Evolutionary conservation across 768 basidiomycete species (phyloP), one percentile per base, ranked within the genome.

Genomic region (Postia placenta): DNA sequence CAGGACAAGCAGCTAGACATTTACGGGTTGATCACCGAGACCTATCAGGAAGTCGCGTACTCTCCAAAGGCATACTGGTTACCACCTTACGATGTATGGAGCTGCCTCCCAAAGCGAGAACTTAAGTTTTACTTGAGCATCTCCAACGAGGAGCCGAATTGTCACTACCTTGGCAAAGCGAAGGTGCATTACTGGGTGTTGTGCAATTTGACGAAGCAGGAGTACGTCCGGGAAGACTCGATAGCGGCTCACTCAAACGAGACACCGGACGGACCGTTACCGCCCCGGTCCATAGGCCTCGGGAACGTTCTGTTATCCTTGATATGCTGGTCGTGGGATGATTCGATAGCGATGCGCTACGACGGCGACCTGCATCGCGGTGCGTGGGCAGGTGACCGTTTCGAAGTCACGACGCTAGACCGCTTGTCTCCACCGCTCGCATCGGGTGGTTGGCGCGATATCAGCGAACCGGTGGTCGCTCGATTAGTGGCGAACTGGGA

Each of bases 381-480:
- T 2, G 57, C 46, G 3, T 60, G 59, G 57, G 57, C 57, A 1
- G 59, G 59, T 2, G 52, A 60, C 44, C 49, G 57, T 9, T 58
- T 60, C 36, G 57, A 49, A 28, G 33, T 58, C 20, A 48, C 51
- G 9, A 27, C 11, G 11, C 19, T 38, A 15, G 50, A 54, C 2
- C 43, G 46, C 42, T 39, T 57, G 19, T 41, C 9, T n/a, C 30
- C 30, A 7, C 30, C 30, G 15, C 7, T 33, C 7, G 7, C 38
- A 6, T 39, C 38, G 38, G 12, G 15, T n/a, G 20, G 17, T 11
- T 39, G 12, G 15, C 7, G 19, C 9, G 38, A 39, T 39, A 19
- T 39, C 38, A 39, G 9, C 15, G 20, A 11, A 6, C 6, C 7
- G 38, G 38, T 22, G 6, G 9, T 39, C 15, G 20, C 7, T 14